Percentiles rank a stretch among this genome's conserved stretches.
phyloP scores from a whole-genome alignment of 2,329 filamentous ascomycete species.

The Aureobasidium uvarum region DNA sequence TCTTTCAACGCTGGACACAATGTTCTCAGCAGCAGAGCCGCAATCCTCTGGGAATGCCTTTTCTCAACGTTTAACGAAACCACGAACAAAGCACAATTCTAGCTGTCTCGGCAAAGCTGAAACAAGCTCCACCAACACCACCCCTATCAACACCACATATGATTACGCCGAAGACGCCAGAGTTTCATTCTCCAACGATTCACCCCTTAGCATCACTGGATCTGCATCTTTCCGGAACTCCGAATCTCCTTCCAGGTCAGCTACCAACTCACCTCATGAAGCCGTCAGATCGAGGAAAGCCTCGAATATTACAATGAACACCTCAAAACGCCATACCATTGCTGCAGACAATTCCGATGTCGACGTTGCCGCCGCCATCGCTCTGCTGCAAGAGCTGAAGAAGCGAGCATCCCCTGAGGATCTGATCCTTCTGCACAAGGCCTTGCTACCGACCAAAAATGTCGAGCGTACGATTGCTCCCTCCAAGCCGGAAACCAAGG shows the following conservation, averaged over 20 bases:
- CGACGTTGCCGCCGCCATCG: slow-evolving; percentile 48
- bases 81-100: slow-evolving; percentile 24
- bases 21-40: neutral
- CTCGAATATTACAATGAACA: neutral
- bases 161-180: slow-evolving; percentile 18
- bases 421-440: slow-evolving; percentile 45
- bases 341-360: slow-evolving; percentile 32
- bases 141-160: slow-evolving; percentile 13
- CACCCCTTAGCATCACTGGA: slow-evolving; percentile 17
- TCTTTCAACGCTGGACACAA: slow-evolving; percentile 7
- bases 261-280: neutral
- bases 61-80: slow-evolving; percentile 19
- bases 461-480: slow-evolving; percentile 29
- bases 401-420: slow-evolving; percentile 51
- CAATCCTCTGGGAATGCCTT: neutral
- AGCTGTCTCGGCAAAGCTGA: slow-evolving; percentile 1
- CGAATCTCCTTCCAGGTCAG: slow-evolving; percentile 11
- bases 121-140: slow-evolving; percentile 11
- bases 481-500: slow-evolving; percentile 2
- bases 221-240: neutral
- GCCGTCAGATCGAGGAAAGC: neutral
- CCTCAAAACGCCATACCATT: slow-evolving; percentile 18
- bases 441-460: slow-evolving; percentile 38
- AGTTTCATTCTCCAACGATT: slow-evolving; percentile 15
- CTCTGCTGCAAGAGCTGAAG: slow-evolving; percentile 49